Evolutionary conservation across 805 yeast species (phyloP), one percentile per base, ranked within the genome.

Genomic region (Kregervanrija pseudodelftensis): DNA sequence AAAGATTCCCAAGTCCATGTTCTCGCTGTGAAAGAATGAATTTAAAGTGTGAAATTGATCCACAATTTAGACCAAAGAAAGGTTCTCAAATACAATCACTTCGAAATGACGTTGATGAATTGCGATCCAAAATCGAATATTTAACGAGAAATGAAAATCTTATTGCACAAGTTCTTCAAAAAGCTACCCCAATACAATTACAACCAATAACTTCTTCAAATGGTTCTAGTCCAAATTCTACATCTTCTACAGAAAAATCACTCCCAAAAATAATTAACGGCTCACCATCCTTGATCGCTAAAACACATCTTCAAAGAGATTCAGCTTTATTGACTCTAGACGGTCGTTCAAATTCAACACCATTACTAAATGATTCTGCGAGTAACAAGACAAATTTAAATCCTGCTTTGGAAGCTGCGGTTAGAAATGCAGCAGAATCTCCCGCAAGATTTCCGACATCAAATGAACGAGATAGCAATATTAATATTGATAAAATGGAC

Each of bases 51-150:
- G 91, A 85, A 54, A 85, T 90, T 17, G 96, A 90, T 63, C 96
- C 96, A 1, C 82, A 82, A 54, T 90, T 88, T 63, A 75, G 89
- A 57, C 96, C 97, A 4, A 82, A 86, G 54, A 89, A 88, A 63
- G 96, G 96, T 1, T 82, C 91, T 1, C 96, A 89, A 61, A 80
- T 89, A 28, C 95, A 88, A 55, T 74, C 82, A 43, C 67, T 90
- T 55, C 75, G 89, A 53, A 85, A 85, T 54, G 97, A 90, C 54
- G 89, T 88, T 5, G 90, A 85, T 57, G 91, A 83, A 52, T 66
- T 88, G 52, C 80, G 82, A 54, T 71, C 82, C 36, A 81, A 84
- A 66, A 80, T 85, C 53, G 87, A 82, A 56, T 72, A 74, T 63
- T 62, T 81, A 39, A 73, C 77, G 35, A 73, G 78, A 58, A 83